Evolutionary conservation across 2,329 filamentous ascomycete genomes (phyloP).

Genomic region (Canariomyces notabilis): DNA sequence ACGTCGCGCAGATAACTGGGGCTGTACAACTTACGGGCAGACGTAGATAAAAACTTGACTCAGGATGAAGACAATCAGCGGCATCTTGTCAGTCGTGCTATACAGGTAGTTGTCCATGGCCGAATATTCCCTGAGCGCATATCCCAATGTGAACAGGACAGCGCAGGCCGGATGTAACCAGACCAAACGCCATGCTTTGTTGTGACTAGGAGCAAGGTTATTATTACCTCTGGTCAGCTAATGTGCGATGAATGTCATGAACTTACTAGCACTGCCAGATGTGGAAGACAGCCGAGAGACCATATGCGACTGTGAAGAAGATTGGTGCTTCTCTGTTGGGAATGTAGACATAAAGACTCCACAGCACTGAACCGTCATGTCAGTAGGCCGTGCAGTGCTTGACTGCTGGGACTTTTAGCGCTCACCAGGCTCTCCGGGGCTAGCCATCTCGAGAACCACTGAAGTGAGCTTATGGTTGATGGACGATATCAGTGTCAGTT

Average conservation of each 20-base stretch:
- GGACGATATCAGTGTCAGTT: too few species aligned
- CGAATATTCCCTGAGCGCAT: conserved; percentile 47
- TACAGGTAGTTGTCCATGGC: conserved; percentile 45
- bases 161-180: conserved; percentile 47
- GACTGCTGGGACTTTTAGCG: too few species aligned
- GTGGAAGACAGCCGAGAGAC: conserved; percentile 27
- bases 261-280: conserved; percentile 37
- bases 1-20: too few species aligned
- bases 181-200: conserved; percentile 48
- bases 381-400: too few species aligned
- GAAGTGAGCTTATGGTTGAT: too few species aligned
- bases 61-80: conserved; percentile 39
- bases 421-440: too few species aligned
- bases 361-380: conserved; percentile 22
- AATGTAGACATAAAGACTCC: conserved; percentile 30
- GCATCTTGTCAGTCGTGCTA: neutral
- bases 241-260: neutral
- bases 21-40: conserved; percentile 32
- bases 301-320: conserved; percentile 33
- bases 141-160: conserved; percentile 48
- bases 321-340: conserved; percentile 35
- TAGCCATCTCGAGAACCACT: too few species aligned
- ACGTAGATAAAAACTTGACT: conserved; percentile 40
- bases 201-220: conserved; percentile 40
- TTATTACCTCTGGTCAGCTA: neutral